Evolutionary conservation across 345 rosid species (phyloP), one percentile per base, ranked within the genome.

Genomic region (Bruguiera sexangula): DNA sequence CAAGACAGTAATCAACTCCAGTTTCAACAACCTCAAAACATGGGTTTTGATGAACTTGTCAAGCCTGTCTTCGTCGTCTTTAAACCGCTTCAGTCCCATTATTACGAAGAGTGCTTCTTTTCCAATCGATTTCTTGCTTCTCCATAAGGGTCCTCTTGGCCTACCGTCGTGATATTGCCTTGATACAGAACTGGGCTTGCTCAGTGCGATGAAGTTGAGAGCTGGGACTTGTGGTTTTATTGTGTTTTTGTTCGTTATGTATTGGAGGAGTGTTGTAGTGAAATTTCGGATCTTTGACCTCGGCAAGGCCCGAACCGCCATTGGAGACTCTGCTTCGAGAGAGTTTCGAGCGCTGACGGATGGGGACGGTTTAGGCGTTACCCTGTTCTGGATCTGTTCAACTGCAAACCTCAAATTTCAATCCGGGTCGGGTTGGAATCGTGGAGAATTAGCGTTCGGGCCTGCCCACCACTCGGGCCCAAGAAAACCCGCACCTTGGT

Each of bases 71-170:
- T 82, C 96, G 58, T 88, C 92, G 51, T 85, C 85, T 76, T 88
- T 91, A 76, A 91, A 79, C 75, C 98, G 83, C 83, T 89, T 91
- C 69, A 94, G 75, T 48, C 96, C 96, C 72, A 76, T 73, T 66
- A 87, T 81, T 36, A 83, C 96, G 62, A 89, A 91, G 51, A 91
- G 84, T 1, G 96, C 91, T 63, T 89, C 98, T 84, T 89, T 93
- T 2, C 98, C 91, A 30, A 91, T 89, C 48, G 89, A 78, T 65
- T 93, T 93, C 87, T 89, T 94, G 43, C 98, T 95, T 76, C 90
- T 88, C 98, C 97, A 91, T 5, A 89, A 95, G 66, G 96, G 87
- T 19, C 97, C 97, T 53, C 97, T 91, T 8, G 97, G 97, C 76
- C 97, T 88, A 59, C 98, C 97, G 55, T 94, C 98, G 48, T 87